Conservation (phyloP, 495 filamentous ascomycete genomes). For the Copromyces sp. region DNA sequence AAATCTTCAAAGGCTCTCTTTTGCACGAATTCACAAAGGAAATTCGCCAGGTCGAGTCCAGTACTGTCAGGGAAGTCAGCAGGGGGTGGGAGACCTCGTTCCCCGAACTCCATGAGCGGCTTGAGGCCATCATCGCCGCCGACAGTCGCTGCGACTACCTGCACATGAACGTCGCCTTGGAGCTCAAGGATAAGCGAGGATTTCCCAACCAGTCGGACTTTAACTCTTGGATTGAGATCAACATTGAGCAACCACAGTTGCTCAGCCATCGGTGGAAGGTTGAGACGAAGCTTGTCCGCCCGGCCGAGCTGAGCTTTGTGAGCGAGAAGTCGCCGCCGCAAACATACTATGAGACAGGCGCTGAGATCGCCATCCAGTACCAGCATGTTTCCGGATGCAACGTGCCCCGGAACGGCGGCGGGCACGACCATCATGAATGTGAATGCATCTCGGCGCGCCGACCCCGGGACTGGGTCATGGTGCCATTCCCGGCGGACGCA, state of each 20-base stretch:
- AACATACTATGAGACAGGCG: constrained; percentile 20
- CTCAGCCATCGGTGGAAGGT: constrained; percentile 40
- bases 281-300: constrained; percentile 37
- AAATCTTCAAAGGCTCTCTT: constrained; percentile 24
- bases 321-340: constrained; percentile 21
- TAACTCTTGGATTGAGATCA: constrained; percentile 38
- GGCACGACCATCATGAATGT: constrained; percentile 11
- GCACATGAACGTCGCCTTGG: constrained; percentile 39
- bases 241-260: constrained; percentile 32
- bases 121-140: constrained; percentile 25
- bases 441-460: constrained; percentile 20
- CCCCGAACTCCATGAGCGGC: constrained; percentile 32
- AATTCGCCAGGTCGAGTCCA: constrained; percentile 31
- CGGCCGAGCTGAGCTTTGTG: constrained; percentile 30
- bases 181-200: constrained; percentile 32
- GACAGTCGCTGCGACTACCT: constrained; percentile 41
- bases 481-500: constrained; percentile 40
- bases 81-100: constrained; percentile 31
- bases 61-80: constrained; percentile 31
- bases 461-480: constrained; percentile 20
- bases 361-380: constrained; percentile 24
- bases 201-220: constrained; percentile 39
- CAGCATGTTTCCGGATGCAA: constrained; percentile 32
- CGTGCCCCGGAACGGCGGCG: constrained; percentile 21
- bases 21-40: constrained; percentile 39